phyloP scores from a whole-genome alignment of 2,329 filamentous ascomycete genomes.

The Pseudogymnoascus verrucosus region DNA sequence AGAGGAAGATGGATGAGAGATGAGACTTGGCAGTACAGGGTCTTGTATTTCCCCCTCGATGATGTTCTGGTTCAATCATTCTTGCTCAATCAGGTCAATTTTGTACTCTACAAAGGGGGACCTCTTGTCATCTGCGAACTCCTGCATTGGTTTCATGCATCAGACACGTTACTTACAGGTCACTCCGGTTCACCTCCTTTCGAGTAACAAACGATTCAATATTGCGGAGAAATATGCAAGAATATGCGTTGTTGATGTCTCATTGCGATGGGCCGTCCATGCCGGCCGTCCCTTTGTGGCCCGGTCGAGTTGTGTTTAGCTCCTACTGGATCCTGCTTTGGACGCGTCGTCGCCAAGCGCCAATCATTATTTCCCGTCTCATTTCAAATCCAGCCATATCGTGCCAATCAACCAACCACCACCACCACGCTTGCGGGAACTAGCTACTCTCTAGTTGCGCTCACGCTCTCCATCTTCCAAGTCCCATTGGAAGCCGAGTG shows the following conservation, averaged over 20 bases:
- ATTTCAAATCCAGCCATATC: not conserved
- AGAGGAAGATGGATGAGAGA: not conserved
- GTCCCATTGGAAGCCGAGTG: not conserved
- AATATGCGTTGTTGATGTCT: conserved; percentile 2
- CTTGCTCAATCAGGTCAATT: not conserved
- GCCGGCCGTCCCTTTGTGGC: not conserved
- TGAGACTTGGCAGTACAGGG: not conserved
- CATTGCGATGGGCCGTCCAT: not conserved
- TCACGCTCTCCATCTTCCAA: not conserved
- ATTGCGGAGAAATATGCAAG: conserved; percentile 3
- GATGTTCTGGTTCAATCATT: not conserved
- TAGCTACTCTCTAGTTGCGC: not conserved
- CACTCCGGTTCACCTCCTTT: not conserved
- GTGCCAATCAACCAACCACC: not conserved
- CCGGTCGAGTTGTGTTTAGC: conserved; percentile 8
- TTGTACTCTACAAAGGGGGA: not conserved
- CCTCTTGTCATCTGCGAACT: not conserved
- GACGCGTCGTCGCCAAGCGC: conserved; percentile 1
- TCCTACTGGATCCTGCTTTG: not conserved
- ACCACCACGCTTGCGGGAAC: not conserved
- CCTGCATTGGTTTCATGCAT: conserved; percentile 5
- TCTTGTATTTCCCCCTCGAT: not conserved
- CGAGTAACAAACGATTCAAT: not conserved
- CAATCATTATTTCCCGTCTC: not conserved
- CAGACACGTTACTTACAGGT: not conserved